Conservation (phyloP, 2,329 filamentous ascomycete genomes). For the Cladorrhinum sp. region DNA sequence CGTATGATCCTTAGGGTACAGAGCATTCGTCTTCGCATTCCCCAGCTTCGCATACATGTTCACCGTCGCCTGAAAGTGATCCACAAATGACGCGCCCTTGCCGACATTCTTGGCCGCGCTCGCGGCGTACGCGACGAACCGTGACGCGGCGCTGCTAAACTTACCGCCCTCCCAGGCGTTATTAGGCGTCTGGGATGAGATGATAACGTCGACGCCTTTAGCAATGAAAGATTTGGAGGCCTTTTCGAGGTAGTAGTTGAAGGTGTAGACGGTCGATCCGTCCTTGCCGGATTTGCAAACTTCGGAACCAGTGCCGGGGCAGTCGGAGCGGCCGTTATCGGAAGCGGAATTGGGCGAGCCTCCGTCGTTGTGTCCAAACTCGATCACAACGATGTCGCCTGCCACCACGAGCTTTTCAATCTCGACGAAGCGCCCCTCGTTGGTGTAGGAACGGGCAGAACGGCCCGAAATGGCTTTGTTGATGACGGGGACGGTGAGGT, state of each 20-base stretch:
- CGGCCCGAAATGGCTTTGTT: conserved; percentile 63
- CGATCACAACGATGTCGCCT: conserved; percentile 64
- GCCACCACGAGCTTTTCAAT: conserved; percentile 48
- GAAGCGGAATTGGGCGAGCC: conserved; percentile 44
- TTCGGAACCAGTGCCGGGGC: conserved; percentile 50
- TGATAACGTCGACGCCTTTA: conserved; percentile 60
- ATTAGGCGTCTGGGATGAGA: conserved; percentile 58
- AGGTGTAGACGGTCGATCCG: conserved; percentile 29
- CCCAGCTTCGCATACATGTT: conserved; percentile 49
- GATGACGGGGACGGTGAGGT: conserved; percentile 45
- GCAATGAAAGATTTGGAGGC: conserved; percentile 32
- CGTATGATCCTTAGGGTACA: conserved; percentile 58
- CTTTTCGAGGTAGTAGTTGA: conserved; percentile 36
- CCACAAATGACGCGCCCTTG: conserved; percentile 46
- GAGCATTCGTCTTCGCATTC: conserved; percentile 43
- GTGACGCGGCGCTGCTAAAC: conserved; percentile 40
- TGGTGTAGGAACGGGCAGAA: conserved; percentile 59
- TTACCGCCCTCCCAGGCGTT: conserved; percentile 57
- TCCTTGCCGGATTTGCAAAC: conserved; percentile 43
- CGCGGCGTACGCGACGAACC: conserved; percentile 54
- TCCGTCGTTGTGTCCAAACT: conserved; percentile 71
- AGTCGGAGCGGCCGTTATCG: conserved; percentile 62
- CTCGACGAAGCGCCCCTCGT: conserved; percentile 58
- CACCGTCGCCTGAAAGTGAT: conserved; percentile 55
- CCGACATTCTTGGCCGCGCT: conserved; percentile 42